Conservation (phyloP, 306 rosid species). For the Cucumis sativus region Cucumber_9930_V3 NC_026660.2:30875001-30875500, state of each 20-base stretch:
- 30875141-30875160: neutral
- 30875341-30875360: neutral
- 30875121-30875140: neutral
- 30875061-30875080: neutral
- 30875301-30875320: neutral
- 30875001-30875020: neutral
- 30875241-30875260: neutral
- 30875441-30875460: conserved; percentile 88
- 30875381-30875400: neutral
- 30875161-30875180: neutral
- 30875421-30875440: neutral
- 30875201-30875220: neutral
- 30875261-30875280: neutral
- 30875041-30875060: neutral
- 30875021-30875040: neutral
- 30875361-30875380: neutral
- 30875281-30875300: neutral
- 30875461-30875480: conserved; percentile 60
- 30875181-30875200: neutral
- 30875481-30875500: conserved; percentile 64
- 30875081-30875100: neutral
- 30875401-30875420: neutral
- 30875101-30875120: neutral
- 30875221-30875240: neutral
- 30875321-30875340: neutral